Evolutionary conservation across 2,329 filamentous ascomycete species (phyloP).

Genomic region (Tolypocladium tropicale): DNA sequence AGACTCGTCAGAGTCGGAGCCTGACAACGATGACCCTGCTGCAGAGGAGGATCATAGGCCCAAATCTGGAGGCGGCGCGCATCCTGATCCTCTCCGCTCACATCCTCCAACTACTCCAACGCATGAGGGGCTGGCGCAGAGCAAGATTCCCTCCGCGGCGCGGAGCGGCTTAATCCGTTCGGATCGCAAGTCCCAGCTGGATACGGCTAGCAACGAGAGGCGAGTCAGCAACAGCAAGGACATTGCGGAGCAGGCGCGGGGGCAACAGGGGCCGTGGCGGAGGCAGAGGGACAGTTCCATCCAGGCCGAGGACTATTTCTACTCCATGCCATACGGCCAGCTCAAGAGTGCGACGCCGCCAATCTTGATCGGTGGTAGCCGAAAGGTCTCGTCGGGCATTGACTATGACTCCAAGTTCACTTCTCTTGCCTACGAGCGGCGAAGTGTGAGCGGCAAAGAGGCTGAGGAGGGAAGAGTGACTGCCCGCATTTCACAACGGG

Average conservation of each 20-base stretch:
- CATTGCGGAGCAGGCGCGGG: conserved; percentile 15
- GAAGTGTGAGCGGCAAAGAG: conserved; percentile 63
- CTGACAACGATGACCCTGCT: conserved; percentile 24
- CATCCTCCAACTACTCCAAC: conserved; percentile 30
- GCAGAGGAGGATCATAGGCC: conserved; percentile 6
- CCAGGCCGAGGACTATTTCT: conserved; percentile 38
- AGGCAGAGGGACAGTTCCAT: conserved; percentile 33
- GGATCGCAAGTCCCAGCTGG: conserved; percentile 25
- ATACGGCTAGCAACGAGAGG: conserved; percentile 35
- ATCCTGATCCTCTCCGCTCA: conserved; percentile 43
- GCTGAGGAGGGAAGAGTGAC: conserved; percentile 54
- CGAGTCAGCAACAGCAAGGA: conserved; percentile 33
- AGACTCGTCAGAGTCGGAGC: conserved; percentile 30
- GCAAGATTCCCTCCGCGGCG: background rate
- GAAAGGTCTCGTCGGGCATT: conserved; percentile 50
- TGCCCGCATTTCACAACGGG: background rate
- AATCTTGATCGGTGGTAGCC: conserved; percentile 35
- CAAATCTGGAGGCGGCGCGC: conserved; percentile 15
- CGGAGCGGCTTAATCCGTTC: background rate
- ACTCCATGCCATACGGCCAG: conserved; percentile 49
- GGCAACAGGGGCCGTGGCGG: background rate
- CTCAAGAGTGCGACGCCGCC: conserved; percentile 43
- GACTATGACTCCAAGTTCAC: conserved; percentile 33
- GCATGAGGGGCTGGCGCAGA: background rate
- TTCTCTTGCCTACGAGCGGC: conserved; percentile 27